Evolutionary conservation across 192 early-diverging fungal species (phyloP).

Genomic region (Globomyces pollinis-pini): DNA sequence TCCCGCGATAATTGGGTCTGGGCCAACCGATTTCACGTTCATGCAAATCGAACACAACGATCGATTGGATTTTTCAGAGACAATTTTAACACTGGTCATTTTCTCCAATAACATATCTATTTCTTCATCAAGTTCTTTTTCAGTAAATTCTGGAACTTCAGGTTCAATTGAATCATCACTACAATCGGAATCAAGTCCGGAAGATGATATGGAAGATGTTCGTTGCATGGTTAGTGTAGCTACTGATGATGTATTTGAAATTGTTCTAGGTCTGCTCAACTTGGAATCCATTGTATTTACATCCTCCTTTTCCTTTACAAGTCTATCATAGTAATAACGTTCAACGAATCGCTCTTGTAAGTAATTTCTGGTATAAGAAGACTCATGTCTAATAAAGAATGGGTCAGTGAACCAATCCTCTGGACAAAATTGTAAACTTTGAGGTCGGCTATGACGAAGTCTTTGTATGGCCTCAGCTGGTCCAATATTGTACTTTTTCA

Average conservation of each 20-base stretch:
- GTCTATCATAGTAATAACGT: too few species aligned
- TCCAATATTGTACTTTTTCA: constrained; percentile 34
- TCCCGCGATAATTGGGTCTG: neutral
- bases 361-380: constrained; percentile 26
- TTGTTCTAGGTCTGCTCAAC: too few species aligned
- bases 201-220: neutral
- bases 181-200: neutral
- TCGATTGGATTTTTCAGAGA: neutral
- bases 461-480: constrained; percentile 25
- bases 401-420: constrained; percentile 38
- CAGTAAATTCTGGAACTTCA: neutral
- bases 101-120: neutral
- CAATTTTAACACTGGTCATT: neutral
- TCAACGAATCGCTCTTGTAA: constrained; percentile 36
- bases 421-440: constrained; percentile 38
- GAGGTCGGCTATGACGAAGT: constrained; percentile 31
- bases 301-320: too few species aligned
- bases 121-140: neutral
- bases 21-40: neutral
- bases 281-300: constrained; percentile 1
- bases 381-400: constrained; percentile 18
- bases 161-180: neutral
- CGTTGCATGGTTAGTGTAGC: neutral
- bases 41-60: neutral
- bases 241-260: too few species aligned